Evolutionary conservation across 2,329 filamentous ascomycete genomes (phyloP), one percentile per base, ranked within the genome.

Genomic region (Fragosphaeria purpurea): DNA sequence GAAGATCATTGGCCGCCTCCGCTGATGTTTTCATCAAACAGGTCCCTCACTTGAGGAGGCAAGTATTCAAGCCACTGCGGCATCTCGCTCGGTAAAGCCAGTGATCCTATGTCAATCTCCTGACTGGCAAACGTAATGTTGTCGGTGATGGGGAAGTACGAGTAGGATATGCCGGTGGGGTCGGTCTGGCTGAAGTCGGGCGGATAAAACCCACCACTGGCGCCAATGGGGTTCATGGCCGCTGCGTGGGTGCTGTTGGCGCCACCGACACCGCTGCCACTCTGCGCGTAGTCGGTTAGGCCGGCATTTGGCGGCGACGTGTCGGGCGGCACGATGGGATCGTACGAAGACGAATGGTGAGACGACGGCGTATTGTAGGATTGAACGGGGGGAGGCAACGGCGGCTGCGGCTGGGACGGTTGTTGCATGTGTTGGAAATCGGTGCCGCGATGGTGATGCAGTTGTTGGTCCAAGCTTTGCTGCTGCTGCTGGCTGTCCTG

Each of bases 111-210:
- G 56, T 90, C 85, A 37, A 91, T 80, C 56, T 90, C 85, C 55
- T 87, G 85, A 53, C 80, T 84, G 61, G 88, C 81, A 56, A 90
- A 86, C 54, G 85, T 82, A 67, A 89, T 83, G 55, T 69, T 67
- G 44, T 75, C 69, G 54, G 70, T 67, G 49, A 62, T 55, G 1
- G 57, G 56, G 7, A 72, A 64, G 41, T 61, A 61, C 9, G 57
- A 52, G 44, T 63, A 61, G 31, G 52, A 59, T 22, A 47, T 62
- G 53, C 58, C 60, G 11, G 53, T 54, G 7, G 63, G 41, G 7
- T 60, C 59, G 38, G 55, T 57, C 37, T 62, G 62, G 0, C 56
- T 43, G 56, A 65, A 63, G 39, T 59, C 61, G 1, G 56, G 50
- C 5, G 59, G 56, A 40, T 61, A 62, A 22, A 41, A 32, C 8